Percentiles rank a stretch among this genome's conserved stretches.
Conservation (phyloP, 768 basidiomycete species). For the Amanita exitialis region DNA sequence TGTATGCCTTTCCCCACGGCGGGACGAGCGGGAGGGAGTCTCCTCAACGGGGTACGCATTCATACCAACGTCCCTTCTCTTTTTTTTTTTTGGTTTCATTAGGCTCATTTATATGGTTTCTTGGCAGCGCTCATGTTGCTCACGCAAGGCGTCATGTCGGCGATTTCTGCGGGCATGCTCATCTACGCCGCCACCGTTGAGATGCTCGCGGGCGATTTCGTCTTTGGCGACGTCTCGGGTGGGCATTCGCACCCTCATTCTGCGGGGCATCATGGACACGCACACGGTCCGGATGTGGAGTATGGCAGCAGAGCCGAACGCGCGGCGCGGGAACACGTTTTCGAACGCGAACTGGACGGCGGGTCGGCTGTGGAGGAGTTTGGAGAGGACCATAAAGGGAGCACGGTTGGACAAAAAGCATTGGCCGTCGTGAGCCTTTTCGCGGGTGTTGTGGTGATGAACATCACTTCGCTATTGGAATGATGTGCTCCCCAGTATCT, state of each 20-base stretch:
- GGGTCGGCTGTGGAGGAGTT: not conserved
- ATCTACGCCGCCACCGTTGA: slow-evolving; percentile 79
- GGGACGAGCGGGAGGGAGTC: slow-evolving; percentile 18
- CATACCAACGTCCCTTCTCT: slow-evolving; percentile 5
- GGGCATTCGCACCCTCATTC: slow-evolving; percentile 15
- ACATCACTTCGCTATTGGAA: slow-evolving; percentile 44
- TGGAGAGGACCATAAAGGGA: slow-evolving; percentile 8
- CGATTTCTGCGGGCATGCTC: slow-evolving; percentile 77
- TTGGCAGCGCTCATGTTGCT: slow-evolving; percentile 37
- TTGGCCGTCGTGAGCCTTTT: slow-evolving; percentile 52
- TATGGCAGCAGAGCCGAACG: not conserved
- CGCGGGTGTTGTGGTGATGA: slow-evolving; percentile 56
- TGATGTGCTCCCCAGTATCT: too few species aligned
- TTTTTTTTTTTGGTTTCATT: not conserved
- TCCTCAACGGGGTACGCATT: slow-evolving; percentile 11
- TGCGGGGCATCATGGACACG: slow-evolving; percentile 13
- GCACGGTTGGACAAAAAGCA: slow-evolving; percentile 28
- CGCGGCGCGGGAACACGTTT: not conserved
- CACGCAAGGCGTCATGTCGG: slow-evolving; percentile 67
- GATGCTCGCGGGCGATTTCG: slow-evolving; percentile 83
- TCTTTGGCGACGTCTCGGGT: slow-evolving; percentile 53
- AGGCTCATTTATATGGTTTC: not conserved
- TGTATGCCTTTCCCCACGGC: slow-evolving; percentile 30
- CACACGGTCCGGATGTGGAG: not conserved
- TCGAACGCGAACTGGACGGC: too few species aligned